Evolutionary conservation across 139 green algal genomes (phyloP).

Genomic region (Trebouxia sp.): DNA sequence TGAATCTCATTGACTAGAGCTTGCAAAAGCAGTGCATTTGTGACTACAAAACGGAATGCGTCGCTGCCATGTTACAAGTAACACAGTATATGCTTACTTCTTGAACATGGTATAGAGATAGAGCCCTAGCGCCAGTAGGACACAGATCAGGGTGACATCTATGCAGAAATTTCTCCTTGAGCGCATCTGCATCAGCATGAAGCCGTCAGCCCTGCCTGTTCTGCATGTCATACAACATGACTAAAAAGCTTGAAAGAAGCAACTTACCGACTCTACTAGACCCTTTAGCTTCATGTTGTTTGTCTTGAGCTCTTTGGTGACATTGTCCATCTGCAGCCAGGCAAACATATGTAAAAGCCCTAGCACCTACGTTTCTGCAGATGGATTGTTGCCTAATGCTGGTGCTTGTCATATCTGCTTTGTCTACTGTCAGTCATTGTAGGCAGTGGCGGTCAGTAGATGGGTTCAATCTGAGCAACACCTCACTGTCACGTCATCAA

Average conservation of each 20-base stretch:
- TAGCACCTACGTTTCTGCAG: not conserved
- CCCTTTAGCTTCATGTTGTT: slow-evolving; percentile 86
- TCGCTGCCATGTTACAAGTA: too few species aligned
- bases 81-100: slow-evolving; percentile 19
- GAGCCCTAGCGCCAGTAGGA: slow-evolving; percentile 76
- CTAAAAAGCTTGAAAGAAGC: not conserved
- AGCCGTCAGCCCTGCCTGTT: not conserved
- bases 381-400: not conserved
- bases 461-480: too few species aligned
- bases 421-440: too few species aligned
- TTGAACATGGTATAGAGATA: slow-evolving; percentile 77
- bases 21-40: too few species aligned
- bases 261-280: slow-evolving; percentile 62
- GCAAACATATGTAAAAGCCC: not conserved
- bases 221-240: not conserved
- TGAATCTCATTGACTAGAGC: too few species aligned
- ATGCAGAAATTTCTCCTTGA: slow-evolving; percentile 82
- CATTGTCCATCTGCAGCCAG: slow-evolving; percentile 72
- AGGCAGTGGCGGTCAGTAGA: too few species aligned
- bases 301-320: slow-evolving; percentile 70
- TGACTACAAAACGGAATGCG: too few species aligned
- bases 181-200: slow-evolving; percentile 65
- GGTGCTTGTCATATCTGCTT: too few species aligned
- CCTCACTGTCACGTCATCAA: too few species aligned
- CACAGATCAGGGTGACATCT: slow-evolving; percentile 81